phyloP scores from a whole-genome alignment of 441 rosid species.

The Eutrema salsugineum region DNA sequence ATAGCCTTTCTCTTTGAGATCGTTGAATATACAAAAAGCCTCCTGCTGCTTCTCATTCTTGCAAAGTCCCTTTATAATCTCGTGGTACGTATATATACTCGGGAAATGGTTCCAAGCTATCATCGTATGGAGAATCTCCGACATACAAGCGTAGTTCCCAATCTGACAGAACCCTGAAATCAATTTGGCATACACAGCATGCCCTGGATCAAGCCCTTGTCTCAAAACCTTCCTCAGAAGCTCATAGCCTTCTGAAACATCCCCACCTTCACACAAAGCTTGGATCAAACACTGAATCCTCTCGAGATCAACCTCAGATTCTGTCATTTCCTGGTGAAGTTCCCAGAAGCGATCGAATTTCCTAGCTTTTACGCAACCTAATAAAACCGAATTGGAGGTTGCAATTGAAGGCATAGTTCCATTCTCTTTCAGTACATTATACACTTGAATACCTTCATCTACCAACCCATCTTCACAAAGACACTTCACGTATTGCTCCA shows the following conservation, averaged over 20 bases:
- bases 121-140: slow-evolving; percentile 49
- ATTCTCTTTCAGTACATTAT: slow-evolving; percentile 29
- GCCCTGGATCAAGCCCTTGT: slow-evolving; percentile 48
- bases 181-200: slow-evolving; percentile 46
- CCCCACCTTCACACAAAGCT: slow-evolving; percentile 53
- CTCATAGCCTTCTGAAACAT: slow-evolving; percentile 47
- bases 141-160: slow-evolving; percentile 41
- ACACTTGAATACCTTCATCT: slow-evolving; percentile 42
- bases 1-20: slow-evolving; percentile 39
- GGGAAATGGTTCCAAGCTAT: slow-evolving; percentile 39
- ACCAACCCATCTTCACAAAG: slow-evolving; percentile 45
- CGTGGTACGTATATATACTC: slow-evolving; percentile 47
- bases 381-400: slow-evolving; percentile 53
- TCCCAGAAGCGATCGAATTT: slow-evolving; percentile 56
- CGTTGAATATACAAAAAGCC: slow-evolving; percentile 44
- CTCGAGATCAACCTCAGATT: slow-evolving; percentile 39
- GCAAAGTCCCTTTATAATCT: slow-evolving; percentile 52
- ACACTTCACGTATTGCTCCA: slow-evolving; percentile 47
- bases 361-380: slow-evolving; percentile 39
- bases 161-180: slow-evolving; percentile 55
- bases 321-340: slow-evolving; percentile 49
- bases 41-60: slow-evolving; percentile 35
- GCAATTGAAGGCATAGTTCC: slow-evolving; percentile 29
- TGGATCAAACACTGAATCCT: slow-evolving; percentile 47
- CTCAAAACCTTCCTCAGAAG: slow-evolving; percentile 46